phyloP scores from a whole-genome alignment of 306 rosid species.

The Aeschynomene evenia region DNA sequence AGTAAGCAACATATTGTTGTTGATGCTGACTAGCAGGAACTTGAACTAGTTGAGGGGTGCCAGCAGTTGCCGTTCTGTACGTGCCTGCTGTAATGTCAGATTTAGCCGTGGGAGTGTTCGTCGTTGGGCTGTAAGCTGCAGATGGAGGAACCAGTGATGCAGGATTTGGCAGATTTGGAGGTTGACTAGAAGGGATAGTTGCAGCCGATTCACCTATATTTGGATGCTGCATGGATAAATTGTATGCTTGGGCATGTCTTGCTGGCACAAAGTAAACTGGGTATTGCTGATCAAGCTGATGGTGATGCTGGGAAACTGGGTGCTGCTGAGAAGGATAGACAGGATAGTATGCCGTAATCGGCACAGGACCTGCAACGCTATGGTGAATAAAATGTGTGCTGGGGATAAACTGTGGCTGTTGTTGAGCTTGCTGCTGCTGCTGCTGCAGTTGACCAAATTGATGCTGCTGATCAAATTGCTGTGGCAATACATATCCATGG shows the following conservation, averaged over 20 bases:
- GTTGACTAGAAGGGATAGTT: constrained; percentile 42
- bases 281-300: constrained; percentile 71
- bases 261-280: constrained; percentile 65
- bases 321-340: constrained; percentile 68
- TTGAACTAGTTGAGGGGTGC: constrained; percentile 61
- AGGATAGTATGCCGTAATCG: constrained; percentile 58
- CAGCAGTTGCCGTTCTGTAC: constrained; percentile 56
- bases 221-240: constrained; percentile 53
- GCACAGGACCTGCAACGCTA: constrained; percentile 51
- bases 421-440: constrained; percentile 17
- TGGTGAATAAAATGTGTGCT: constrained; percentile 65
- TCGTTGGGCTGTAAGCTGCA: constrained; percentile 46
- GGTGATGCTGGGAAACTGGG: constrained; percentile 49
- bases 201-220: constrained; percentile 48
- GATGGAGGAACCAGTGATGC: constrained; percentile 45
- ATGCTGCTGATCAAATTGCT: constrained; percentile 51
- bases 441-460: constrained; percentile 21
- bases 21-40: constrained; percentile 62
- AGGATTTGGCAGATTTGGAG: constrained; percentile 53
- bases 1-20: constrained; percentile 57
- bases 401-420: constrained; percentile 51
- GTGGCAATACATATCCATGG: constrained; percentile 58
- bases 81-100: constrained; percentile 50
- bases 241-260: constrained; percentile 62
- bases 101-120: constrained; percentile 50